Evolutionary conservation across 2,329 filamentous ascomycete species (phyloP).

Genomic region (Tolypocladium sp.): DNA sequence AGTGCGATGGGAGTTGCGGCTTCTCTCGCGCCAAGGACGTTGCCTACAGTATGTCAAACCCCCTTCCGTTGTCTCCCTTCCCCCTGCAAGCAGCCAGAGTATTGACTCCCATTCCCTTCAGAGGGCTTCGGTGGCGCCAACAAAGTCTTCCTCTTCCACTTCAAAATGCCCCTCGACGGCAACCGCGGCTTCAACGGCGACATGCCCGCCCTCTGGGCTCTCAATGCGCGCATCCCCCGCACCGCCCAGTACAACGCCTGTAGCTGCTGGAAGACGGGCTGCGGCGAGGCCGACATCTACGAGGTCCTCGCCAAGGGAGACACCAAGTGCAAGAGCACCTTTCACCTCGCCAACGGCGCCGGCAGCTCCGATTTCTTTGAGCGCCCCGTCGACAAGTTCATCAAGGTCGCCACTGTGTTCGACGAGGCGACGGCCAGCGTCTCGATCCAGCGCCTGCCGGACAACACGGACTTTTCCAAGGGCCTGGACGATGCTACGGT

Average conservation of each 20-base stretch:
- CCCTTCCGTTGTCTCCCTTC: not conserved
- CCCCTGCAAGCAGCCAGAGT: not conserved
- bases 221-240: constrained; percentile 65
- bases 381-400: constrained; percentile 47
- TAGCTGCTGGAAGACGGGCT: constrained; percentile 61
- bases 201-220: constrained; percentile 67
- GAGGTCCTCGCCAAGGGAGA: constrained; percentile 61
- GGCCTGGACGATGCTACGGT: constrained; percentile 29
- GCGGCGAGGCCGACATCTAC: constrained; percentile 69
- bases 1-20: constrained; percentile 34
- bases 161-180: constrained; percentile 59
- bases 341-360: constrained; percentile 54
- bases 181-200: constrained; percentile 45
- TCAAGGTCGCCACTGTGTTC: constrained; percentile 59
- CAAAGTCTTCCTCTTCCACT: constrained; percentile 67
- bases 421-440: constrained; percentile 39
- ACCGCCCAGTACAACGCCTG: constrained; percentile 62
- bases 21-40: constrained; percentile 31
- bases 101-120: constrained; percentile 15
- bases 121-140: constrained; percentile 62
- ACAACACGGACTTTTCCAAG: constrained; percentile 28
- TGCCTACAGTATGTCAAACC: constrained; percentile 30
- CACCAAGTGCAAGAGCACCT: constrained; percentile 58
- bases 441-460: constrained; percentile 44
- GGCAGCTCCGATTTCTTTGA: constrained; percentile 65